Evolutionary conservation across 2,329 filamentous ascomycete species (phyloP).

Genomic region (Beauveria sp.): DNA sequence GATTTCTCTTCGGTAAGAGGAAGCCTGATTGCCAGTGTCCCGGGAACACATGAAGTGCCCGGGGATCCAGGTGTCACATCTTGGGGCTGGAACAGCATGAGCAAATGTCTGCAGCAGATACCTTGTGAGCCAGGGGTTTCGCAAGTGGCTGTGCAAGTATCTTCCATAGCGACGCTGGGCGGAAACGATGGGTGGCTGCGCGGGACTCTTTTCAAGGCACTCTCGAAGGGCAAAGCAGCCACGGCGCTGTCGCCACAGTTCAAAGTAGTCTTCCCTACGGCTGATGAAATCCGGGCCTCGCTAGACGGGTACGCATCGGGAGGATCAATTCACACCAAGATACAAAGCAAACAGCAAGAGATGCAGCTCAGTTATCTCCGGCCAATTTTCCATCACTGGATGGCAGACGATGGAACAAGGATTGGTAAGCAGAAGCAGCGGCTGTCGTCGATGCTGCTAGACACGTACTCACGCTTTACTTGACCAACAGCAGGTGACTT

Average conservation of each 20-base stretch:
- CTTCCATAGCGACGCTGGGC: conserved; percentile 75
- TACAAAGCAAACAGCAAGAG: conserved; percentile 58
- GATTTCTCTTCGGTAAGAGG: conserved; percentile 65
- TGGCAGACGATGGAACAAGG: conserved; percentile 44
- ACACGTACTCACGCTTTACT: neutral
- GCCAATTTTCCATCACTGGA: conserved; percentile 68
- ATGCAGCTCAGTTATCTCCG: conserved; percentile 68
- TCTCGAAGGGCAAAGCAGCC: conserved; percentile 21
- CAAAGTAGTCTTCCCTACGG: conserved; percentile 73
- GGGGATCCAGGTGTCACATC: conserved; percentile 40
- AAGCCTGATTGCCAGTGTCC: conserved; percentile 70
- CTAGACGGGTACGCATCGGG: conserved; percentile 74
- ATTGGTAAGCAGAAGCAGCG: neutral
- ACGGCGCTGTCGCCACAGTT: conserved; percentile 39
- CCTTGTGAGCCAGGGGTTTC: conserved; percentile 33
- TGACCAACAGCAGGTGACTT: neutral
- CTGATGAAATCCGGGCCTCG: conserved; percentile 67
- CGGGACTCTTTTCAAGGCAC: conserved; percentile 49
- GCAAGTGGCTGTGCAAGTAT: conserved; percentile 58
- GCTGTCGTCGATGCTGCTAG: neutral
- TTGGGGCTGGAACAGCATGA: conserved; percentile 73
- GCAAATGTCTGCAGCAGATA: conserved; percentile 48
- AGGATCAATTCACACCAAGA: conserved; percentile 73
- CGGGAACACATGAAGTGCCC: conserved; percentile 52
- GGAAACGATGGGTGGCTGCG: conserved; percentile 64